phyloP scores from a whole-genome alignment of 139 green algal species.

The Chlorella sp. region DNA sequence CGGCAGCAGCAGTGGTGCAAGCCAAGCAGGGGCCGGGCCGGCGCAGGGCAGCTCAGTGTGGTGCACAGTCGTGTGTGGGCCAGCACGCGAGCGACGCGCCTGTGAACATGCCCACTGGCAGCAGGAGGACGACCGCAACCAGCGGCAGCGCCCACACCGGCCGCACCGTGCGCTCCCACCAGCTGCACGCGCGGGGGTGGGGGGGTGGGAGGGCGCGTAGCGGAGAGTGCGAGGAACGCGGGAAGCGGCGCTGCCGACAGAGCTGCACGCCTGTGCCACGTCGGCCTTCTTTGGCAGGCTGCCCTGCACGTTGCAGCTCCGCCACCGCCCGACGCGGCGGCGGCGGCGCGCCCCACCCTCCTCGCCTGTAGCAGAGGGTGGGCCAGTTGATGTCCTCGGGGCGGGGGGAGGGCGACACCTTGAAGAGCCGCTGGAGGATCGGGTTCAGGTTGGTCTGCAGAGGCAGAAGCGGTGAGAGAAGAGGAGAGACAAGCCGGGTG shows the following conservation, averaged over 20 bases:
- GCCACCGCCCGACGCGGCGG: too few species aligned
- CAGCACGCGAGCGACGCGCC: too few species aligned
- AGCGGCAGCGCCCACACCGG: conserved; percentile 50
- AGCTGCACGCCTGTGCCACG: too few species aligned
- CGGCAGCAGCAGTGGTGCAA: too few species aligned
- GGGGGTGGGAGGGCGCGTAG: background rate
- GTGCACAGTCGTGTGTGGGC: background rate
- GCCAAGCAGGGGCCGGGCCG: background rate
- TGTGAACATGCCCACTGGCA: conserved; percentile 36
- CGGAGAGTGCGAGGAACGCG: too few species aligned
- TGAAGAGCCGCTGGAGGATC: conserved; percentile 41
- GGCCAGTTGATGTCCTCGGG: conserved; percentile 52
- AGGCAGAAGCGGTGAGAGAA: too few species aligned
- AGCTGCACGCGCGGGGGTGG: conserved; percentile 23
- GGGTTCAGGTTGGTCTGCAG: conserved; percentile 46
- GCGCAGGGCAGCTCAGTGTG: background rate
- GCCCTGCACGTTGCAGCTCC: too few species aligned
- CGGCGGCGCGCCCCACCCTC: background rate
- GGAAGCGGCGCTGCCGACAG: too few species aligned
- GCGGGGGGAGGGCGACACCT: conserved; percentile 28
- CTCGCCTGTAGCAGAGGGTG: too few species aligned
- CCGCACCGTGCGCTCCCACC: conserved; percentile 51
- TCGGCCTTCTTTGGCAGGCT: too few species aligned
- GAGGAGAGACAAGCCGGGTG: too few species aligned
- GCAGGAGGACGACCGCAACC: conserved; percentile 54